Percentiles rank a stretch among this genome's conserved stretches.
These are phyloP conservation scores for Yamadazyma sp. DNA, from an alignment of 805 yeast species.

Conservation along the genomic window DNA sequence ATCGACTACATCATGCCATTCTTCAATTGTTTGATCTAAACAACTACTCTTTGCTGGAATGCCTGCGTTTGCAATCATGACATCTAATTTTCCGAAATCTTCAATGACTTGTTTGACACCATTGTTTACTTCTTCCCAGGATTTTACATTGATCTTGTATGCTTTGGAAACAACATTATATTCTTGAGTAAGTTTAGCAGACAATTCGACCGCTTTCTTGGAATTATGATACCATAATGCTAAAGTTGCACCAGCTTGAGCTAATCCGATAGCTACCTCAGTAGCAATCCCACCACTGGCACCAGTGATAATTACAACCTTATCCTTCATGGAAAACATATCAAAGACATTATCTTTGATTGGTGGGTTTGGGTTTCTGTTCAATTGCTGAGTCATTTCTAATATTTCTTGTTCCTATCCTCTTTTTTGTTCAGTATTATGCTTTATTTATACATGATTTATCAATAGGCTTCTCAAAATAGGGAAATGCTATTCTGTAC, in stretches of 20 bases:
- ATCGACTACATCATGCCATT: constrained; percentile 71
- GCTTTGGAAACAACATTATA: constrained; percentile 26
- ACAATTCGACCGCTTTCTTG: constrained; percentile 22
- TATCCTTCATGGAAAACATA: constrained; percentile 28
- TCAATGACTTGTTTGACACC: constrained; percentile 26
- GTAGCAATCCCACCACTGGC: constrained; percentile 38
- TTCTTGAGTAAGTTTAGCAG: constrained; percentile 14
- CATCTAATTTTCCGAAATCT: constrained; percentile 39
- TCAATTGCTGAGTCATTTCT: no score
- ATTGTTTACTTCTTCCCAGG: constrained; percentile 31
- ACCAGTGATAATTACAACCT: constrained; percentile 35
- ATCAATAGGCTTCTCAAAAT: no score
- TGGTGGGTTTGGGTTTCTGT: constrained; percentile 21
- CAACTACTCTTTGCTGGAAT: constrained; percentile 43
- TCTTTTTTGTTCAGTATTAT: no score
- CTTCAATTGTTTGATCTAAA: constrained; percentile 44
- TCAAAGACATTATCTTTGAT: constrained; percentile 26
- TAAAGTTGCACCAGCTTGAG: constrained; percentile 39
- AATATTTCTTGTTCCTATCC: no score
- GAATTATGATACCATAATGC: constrained; percentile 32
- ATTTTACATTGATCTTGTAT: constrained; percentile 35
- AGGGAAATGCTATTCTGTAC: no score
- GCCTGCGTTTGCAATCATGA: constrained; percentile 46
- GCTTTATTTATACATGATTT: no score
- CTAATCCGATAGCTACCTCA: constrained; percentile 33